A percentile compares a stretch with the other conserved stretches of the same genome.
Conservation (phyloP, 345 rosid genomes). For the Bruguiera gymnorhiza region DNA sequence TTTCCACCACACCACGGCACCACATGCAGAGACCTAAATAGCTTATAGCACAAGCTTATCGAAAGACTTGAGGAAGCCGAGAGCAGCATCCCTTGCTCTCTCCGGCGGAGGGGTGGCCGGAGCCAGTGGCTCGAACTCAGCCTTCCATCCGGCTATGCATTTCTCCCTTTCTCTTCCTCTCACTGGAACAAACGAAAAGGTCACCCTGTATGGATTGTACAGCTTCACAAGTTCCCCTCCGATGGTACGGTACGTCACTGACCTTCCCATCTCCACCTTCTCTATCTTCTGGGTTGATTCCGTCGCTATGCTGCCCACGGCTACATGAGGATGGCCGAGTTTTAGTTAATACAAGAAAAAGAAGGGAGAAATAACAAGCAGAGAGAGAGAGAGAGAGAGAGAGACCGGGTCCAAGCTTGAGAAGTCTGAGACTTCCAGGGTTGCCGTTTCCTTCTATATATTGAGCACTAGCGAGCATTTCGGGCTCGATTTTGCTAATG, state of each 20-base stretch:
- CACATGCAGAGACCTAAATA: not conserved
- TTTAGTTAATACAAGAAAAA: too few relatives aligned
- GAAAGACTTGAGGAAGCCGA: constrained; percentile 36
- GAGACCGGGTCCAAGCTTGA: constrained; percentile 45
- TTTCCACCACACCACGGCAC: too few relatives aligned
- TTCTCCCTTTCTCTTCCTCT: constrained; percentile 25
- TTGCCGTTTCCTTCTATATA: constrained; percentile 38
- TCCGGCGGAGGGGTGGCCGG: constrained; percentile 38
- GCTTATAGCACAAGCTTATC: constrained; percentile 21
- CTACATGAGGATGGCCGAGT: constrained; percentile 12
- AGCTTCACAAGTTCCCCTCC: constrained; percentile 32
- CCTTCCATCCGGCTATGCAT: constrained; percentile 41
- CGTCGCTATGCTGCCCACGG: constrained; percentile 31
- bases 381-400: constrained; percentile 9
- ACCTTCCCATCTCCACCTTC: constrained; percentile 33
- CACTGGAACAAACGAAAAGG: constrained; percentile 31
- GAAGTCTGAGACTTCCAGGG: constrained; percentile 42
- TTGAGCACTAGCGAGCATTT: constrained; percentile 33
- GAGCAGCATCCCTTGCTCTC: constrained; percentile 40
- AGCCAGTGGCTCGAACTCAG: constrained; percentile 25
- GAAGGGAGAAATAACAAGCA: too few relatives aligned
- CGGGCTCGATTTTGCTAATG: constrained; percentile 41
- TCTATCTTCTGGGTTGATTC: constrained; percentile 41
- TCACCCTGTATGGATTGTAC: constrained; percentile 41
- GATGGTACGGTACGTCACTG: constrained; percentile 33